A percentile compares a stretch with the other conserved stretches of the same genome.
Conservation (phyloP, 306 rosid species). For the Gastrolobium villosum region DNA sequence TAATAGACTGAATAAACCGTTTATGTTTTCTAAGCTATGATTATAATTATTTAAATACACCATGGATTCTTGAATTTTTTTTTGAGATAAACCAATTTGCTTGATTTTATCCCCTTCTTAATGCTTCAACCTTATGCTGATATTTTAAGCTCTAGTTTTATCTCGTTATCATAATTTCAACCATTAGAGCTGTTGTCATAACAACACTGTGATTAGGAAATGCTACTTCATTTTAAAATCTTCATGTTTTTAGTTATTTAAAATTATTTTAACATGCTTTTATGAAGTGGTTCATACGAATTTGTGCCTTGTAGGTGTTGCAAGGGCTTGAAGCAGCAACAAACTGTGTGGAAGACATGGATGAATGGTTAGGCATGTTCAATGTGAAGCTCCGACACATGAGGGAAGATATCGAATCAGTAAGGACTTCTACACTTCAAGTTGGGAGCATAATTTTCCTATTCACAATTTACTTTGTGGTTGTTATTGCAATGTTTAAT, state of each 20-base stretch:
- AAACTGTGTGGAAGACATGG: slow-evolving; percentile 92
- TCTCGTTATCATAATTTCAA: slow-evolving; percentile 25
- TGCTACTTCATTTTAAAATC: slow-evolving; percentile 25
- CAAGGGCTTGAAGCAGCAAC: slow-evolving; percentile 86
- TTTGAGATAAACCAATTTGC: slow-evolving; percentile 28
- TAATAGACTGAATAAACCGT: slow-evolving; percentile 29
- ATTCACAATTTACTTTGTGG: slow-evolving; percentile 39
- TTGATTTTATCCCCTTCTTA: slow-evolving; percentile 14
- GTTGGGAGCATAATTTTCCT: slow-evolving; percentile 42
- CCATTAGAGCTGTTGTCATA: slow-evolving; percentile 40
- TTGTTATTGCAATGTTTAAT: slow-evolving; percentile 29
- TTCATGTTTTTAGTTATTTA: slow-evolving; percentile 33
- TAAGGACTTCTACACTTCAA: slow-evolving; percentile 52
- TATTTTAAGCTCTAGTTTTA: slow-evolving; percentile 26
- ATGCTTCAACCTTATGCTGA: slow-evolving; percentile 37
- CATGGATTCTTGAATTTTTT: slow-evolving; percentile 8
- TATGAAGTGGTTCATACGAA: slow-evolving; percentile 33
- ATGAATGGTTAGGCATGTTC: slow-evolving; percentile 95
- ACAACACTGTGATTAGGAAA: background rate
- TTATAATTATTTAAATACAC: slow-evolving; percentile 22
- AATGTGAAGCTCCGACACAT: slow-evolving; percentile 96
- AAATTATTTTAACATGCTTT: slow-evolving; percentile 10
- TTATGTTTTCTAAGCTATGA: slow-evolving; percentile 14
- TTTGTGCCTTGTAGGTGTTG: slow-evolving; percentile 72
- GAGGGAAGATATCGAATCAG: slow-evolving; percentile 99